Evolutionary conservation across 2,329 filamentous ascomycete species (phyloP).

Genomic region (Uncinocarpus reesii): DNA sequence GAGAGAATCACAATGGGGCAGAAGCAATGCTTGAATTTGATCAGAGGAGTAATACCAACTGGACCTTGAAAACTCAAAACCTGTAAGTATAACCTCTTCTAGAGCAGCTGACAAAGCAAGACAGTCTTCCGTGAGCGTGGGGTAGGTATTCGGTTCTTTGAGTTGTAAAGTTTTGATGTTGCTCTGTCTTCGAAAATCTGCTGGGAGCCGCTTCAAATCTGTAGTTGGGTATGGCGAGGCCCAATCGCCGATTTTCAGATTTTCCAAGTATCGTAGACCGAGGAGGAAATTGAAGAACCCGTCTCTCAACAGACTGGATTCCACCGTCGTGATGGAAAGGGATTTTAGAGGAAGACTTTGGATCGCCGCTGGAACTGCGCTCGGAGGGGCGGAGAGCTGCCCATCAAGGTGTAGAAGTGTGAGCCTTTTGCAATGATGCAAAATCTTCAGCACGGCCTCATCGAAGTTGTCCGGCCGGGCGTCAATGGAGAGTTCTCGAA

Average conservation of each 20-base stretch:
- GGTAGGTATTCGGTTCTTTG: background rate
- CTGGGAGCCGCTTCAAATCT: background rate
- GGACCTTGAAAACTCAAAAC: background rate
- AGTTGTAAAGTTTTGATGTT: background rate
- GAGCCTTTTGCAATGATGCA: background rate
- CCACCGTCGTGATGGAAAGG: background rate
- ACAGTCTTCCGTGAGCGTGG: background rate
- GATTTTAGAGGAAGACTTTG: background rate
- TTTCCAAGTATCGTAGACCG: background rate
- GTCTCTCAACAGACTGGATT: background rate
- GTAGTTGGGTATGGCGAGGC: background rate
- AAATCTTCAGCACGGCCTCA: background rate
- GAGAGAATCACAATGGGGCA: background rate
- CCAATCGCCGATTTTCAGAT: background rate
- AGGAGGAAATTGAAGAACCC: background rate
- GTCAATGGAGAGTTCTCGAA: background rate
- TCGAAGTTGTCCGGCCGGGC: background rate
- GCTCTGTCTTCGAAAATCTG: background rate
- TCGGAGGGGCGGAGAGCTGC: background rate
- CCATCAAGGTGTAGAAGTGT: background rate
- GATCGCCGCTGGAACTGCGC: background rate
- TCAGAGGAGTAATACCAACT: too few relatives aligned
- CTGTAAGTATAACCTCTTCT: background rate
- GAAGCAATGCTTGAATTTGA: background rate
- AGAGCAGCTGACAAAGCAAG: background rate